phyloP scores from a whole-genome alignment of 768 basidiomycete species.

The Coprinellus micaceus region DNA sequence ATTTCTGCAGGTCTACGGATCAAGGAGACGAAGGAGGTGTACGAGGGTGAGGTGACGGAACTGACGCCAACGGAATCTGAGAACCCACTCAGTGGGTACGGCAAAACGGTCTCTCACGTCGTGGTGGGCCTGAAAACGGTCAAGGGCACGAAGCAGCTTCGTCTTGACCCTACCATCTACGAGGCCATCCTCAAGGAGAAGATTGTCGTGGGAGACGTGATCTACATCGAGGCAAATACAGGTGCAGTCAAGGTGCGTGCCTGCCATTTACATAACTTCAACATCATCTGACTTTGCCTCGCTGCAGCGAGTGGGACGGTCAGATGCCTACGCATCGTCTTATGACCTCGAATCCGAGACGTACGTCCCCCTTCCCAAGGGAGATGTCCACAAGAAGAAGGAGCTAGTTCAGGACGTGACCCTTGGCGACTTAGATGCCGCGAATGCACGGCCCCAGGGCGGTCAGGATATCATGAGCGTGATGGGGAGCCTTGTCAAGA shows the following conservation, averaged over 20 bases:
- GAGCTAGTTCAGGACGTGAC: slow-evolving; percentile 95
- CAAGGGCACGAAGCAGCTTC: slow-evolving; percentile 89
- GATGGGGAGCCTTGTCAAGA: slow-evolving; percentile 89
- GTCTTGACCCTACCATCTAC: slow-evolving; percentile 92
- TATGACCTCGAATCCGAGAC: slow-evolving; percentile 98
- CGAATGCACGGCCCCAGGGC: slow-evolving; percentile 92
- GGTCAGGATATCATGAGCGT: slow-evolving; percentile 99
- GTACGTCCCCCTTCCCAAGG: slow-evolving; percentile 95
- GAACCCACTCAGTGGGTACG: slow-evolving; percentile 95
- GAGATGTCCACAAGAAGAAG: slow-evolving; percentile 93
- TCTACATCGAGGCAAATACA: slow-evolving; percentile 90
- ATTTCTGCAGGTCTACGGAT: slow-evolving; percentile 75
- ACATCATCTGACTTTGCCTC: background rate
- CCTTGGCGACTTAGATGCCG: slow-evolving; percentile 91
- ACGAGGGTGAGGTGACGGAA: slow-evolving; percentile 98
- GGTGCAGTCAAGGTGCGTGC: slow-evolving; percentile 85
- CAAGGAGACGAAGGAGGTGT: slow-evolving; percentile 98
- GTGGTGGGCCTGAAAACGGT: slow-evolving; percentile 93
- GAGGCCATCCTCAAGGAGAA: slow-evolving; percentile 97
- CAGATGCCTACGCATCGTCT: slow-evolving; percentile 95
- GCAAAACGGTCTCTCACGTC: slow-evolving; percentile 98
- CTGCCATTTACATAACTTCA: slow-evolving; percentile 1
- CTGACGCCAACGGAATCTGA: slow-evolving; percentile 94
- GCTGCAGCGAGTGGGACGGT: slow-evolving; percentile 84
- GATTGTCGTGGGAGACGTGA: slow-evolving; percentile 93